Percentiles rank a stretch among this genome's conserved stretches.
Evolutionary conservation across 331 rosid species (phyloP).

Genomic region (Malus hybrid): DNA sequence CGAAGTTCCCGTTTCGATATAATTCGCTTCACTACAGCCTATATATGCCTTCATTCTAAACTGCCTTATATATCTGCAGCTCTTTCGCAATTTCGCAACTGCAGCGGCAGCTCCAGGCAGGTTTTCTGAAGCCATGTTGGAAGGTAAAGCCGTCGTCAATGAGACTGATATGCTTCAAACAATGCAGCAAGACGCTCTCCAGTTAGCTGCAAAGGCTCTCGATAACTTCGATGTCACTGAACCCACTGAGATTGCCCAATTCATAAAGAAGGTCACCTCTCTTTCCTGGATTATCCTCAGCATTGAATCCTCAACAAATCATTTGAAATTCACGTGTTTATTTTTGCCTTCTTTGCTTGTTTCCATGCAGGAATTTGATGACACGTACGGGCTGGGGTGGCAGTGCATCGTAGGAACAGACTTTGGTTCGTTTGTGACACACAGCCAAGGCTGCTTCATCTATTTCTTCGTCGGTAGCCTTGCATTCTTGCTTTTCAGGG

Average conservation of each 20-base stretch:
- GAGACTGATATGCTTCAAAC: constrained; percentile 75
- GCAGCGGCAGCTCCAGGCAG: not conserved
- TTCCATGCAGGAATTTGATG: constrained; percentile 63
- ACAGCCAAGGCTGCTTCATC: constrained; percentile 63
- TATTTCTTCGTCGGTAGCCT: constrained; percentile 64
- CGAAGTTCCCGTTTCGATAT: not conserved
- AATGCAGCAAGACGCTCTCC: constrained; percentile 70
- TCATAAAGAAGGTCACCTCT: constrained; percentile 53
- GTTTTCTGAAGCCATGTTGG: constrained; percentile 41
- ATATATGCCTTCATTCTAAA: not conserved
- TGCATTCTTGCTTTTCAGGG: constrained; percentile 67
- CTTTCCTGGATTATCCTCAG: not conserved
- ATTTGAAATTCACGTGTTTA: not conserved
- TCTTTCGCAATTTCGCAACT: not conserved
- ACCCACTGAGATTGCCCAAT: constrained; percentile 67
- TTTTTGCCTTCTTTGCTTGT: not conserved
- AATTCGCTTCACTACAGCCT: not conserved
- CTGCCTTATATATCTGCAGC: not conserved
- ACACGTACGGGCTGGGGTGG: constrained; percentile 64
- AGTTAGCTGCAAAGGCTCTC: constrained; percentile 63
- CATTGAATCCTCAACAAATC: not conserved
- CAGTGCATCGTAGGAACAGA: constrained; percentile 87
- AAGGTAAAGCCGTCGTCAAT: constrained; percentile 76
- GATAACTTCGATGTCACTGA: constrained; percentile 68
- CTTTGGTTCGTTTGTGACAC: constrained; percentile 85